phyloP scores from a whole-genome alignment of 2,329 filamentous ascomycete genomes.

The Phoma herbarum region DNA sequence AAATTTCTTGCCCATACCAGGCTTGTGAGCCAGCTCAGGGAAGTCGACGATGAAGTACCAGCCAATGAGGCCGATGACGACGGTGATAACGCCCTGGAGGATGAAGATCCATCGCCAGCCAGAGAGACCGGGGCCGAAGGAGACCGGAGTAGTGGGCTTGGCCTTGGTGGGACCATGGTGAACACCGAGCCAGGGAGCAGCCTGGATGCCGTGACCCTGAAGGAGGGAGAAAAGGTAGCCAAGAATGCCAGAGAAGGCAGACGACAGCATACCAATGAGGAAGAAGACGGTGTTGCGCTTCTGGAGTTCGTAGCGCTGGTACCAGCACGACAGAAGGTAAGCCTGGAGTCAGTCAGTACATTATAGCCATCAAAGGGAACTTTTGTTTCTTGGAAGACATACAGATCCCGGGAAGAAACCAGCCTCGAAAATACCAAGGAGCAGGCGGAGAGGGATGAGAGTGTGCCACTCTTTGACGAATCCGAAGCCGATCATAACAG shows the following conservation, averaged over 20 bases:
- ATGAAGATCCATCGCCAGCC: conserved; percentile 45
- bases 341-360: no score
- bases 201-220: conserved; percentile 55
- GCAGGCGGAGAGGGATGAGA: conserved; percentile 32
- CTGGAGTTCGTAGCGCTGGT: conserved; percentile 64
- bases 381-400: no score
- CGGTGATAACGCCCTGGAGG: conserved; percentile 34
- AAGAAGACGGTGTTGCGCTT: conserved; percentile 67
- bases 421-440: conserved; percentile 39
- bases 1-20: conserved; percentile 35
- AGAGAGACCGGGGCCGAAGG: conserved; percentile 43
- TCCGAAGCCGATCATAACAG: conserved; percentile 36
- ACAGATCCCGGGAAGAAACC: conserved; percentile 31
- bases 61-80: conserved; percentile 31
- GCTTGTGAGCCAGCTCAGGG: conserved; percentile 37
- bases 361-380: no score
- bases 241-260: conserved; percentile 38
- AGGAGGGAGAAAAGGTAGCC: conserved; percentile 54
- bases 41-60: conserved; percentile 41
- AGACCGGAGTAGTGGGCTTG: conserved; percentile 31
- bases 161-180: conserved; percentile 46
- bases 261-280: conserved; percentile 38
- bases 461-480: conserved; percentile 39
- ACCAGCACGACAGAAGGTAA: conserved; percentile 68
- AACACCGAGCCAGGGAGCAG: conserved; percentile 35